Percentiles rank a stretch among this genome's conserved stretches.
These are phyloP conservation scores for Monosporascus sp. DNA, from an alignment of 2,329 filamentous ascomycete species.

Conservation along the genomic window DNA sequence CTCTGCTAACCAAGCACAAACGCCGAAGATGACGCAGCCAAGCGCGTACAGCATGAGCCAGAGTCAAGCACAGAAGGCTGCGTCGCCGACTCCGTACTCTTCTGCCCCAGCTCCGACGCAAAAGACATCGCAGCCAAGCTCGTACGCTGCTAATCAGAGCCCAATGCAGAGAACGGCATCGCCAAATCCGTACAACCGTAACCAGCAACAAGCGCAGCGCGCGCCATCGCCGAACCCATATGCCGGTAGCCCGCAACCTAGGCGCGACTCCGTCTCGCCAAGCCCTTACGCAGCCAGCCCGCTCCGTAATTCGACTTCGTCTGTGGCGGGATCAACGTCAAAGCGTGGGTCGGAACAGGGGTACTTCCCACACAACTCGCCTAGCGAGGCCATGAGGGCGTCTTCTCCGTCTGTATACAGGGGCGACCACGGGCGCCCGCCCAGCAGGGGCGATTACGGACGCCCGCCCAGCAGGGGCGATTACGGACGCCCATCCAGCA, in stretches of 20 bases:
- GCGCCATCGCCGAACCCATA: slow-evolving; percentile 14
- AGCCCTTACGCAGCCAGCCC: slow-evolving; percentile 51
- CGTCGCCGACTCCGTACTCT: neutral
- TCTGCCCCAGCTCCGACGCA: neutral
- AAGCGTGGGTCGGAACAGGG: slow-evolving; percentile 44
- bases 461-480: slow-evolving; percentile 17
- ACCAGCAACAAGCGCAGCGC: slow-evolving; percentile 22
- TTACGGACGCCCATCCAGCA: slow-evolving; percentile 42
- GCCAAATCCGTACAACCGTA: slow-evolving; percentile 16
- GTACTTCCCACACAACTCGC: slow-evolving; percentile 48
- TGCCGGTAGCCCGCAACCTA: neutral
- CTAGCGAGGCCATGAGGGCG: slow-evolving; percentile 39
- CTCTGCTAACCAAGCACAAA: neutral
- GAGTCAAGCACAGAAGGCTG: neutral
- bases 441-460: slow-evolving; percentile 14
- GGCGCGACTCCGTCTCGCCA: slow-evolving; percentile 50
- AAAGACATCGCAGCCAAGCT: slow-evolving; percentile 1
- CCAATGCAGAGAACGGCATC: slow-evolving; percentile 11
- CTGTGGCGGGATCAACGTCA: slow-evolving; percentile 34
- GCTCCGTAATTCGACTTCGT: slow-evolving; percentile 24
- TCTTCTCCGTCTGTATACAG: slow-evolving; percentile 44
- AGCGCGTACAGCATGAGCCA: slow-evolving; percentile 2
- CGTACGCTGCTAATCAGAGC: slow-evolving; percentile 8
- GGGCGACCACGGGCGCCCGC: slow-evolving; percentile 4
- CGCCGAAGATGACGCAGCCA: neutral